Base-by-base conservation (phyloP, 1,139 yeast genomes). In the Pneumocystis carinii region DNA sequence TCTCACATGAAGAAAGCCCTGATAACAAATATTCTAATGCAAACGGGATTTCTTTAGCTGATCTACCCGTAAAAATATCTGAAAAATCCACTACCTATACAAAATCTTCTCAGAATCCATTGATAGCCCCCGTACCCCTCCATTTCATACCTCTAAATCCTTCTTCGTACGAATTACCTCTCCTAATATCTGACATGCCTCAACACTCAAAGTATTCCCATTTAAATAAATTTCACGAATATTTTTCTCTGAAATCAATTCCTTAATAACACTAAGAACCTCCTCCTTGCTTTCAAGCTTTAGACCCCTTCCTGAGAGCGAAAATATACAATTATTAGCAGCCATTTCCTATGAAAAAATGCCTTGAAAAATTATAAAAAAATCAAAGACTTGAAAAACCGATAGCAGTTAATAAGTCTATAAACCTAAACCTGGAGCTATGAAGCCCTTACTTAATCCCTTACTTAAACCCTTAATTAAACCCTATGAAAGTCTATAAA, bases 191-290 rank as follows among this genome's bases (percentile, higher is more conserved):
- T 81, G 79, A 53, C 95, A 87, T 6, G 97, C 96, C 61, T 84
- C 96, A 65, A 90, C 84, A 64, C 98, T 97, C 68, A 90, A 83
- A 59, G 98, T 90, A 77, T 92, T 92, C 69, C 98, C 98, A 24
- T 90, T 85, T 64, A 92, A 79, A 73, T 88, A 95, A 65, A 90
- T 77, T 70, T 82, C 83, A 62, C 79, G 80, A 66, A 89, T 75
- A 64, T 73, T 69, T 8, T 66, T 66, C 39, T 71, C 72, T 68
- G 73, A 74, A 35, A 75, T 71, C 65, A 89, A 76, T 67, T 83
- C 85, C 17, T 79, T 79, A 60, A 86, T 72, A 70, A 81, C 80
- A 15, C 87, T 84, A 69, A 81, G 79, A 68, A 90, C 86, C 71
- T 90, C 96, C n/a, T 78, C 83, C 37, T 78, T 81, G 2, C 85